These are phyloP conservation scores for Kentomonas sorsogonicus DNA, from an alignment of 208 protist species.

Conservation along the genomic window DNA sequence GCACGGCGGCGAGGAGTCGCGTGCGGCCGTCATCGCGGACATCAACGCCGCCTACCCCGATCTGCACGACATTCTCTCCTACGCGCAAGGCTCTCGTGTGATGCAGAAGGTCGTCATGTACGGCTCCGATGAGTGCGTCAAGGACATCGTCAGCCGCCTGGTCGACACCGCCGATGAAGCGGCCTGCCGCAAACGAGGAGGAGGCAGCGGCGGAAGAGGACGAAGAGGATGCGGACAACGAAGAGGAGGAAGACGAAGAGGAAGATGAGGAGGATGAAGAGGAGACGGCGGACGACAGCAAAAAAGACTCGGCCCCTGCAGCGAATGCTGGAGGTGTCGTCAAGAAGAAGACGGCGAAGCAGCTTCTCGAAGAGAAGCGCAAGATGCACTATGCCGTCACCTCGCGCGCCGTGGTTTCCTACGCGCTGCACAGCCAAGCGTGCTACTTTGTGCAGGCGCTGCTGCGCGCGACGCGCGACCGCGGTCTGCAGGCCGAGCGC, in stretches of 20 bases:
- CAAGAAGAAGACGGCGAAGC: slow-evolving; percentile 34
- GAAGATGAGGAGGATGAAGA: slow-evolving; percentile 17
- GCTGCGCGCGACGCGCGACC: slow-evolving; percentile 56
- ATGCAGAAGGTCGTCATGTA: slow-evolving; percentile 84
- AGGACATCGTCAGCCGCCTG: slow-evolving; percentile 37
- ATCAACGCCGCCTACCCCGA: slow-evolving; percentile 5
- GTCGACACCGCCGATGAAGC: slow-evolving; percentile 20
- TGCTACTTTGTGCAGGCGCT: slow-evolving; percentile 82
- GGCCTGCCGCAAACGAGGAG: too few relatives aligned
- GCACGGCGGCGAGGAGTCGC: slow-evolving; percentile 27
- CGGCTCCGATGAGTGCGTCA: slow-evolving; percentile 52
- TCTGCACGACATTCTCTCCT: slow-evolving; percentile 43
- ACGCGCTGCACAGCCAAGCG: slow-evolving; percentile 70
- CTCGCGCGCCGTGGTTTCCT: slow-evolving; percentile 62
- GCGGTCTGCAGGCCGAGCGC: slow-evolving; percentile 53
- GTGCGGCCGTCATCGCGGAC: slow-evolving; percentile 33
- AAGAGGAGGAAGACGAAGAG: slow-evolving; percentile 12
- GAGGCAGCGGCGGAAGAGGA: slow-evolving; percentile 39
- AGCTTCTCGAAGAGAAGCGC: slow-evolving; percentile 61
- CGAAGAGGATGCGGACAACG: slow-evolving; percentile 28
- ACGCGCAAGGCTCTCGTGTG: slow-evolving; percentile 72
- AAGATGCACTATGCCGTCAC: slow-evolving; percentile 52
- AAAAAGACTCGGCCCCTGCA: too few relatives aligned
- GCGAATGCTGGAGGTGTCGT: too few relatives aligned
- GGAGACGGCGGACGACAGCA: too few relatives aligned